Base-by-base conservation (phyloP, 768 basidiomycete genomes). In the Trametes meyenii region DNA sequence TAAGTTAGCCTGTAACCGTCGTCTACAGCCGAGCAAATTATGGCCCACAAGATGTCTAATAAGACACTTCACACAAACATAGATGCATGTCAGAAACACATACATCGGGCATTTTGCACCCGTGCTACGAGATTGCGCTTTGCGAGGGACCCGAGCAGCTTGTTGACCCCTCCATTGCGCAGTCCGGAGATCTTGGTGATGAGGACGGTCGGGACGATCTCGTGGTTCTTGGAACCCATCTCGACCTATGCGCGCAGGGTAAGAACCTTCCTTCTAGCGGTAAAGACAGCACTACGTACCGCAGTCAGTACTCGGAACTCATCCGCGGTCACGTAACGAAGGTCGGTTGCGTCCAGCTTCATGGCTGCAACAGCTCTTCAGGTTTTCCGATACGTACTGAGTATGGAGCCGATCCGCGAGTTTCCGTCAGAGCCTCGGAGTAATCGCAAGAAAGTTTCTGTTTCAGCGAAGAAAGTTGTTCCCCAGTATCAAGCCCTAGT, bases 151-250 rank as follows among this genome's bases (percentile, higher is more conserved):
- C 94, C 94, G 56, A 98, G 83, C 45, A 91, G 77, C 75, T 98
- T 99, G 79, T 95, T 96, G 49, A 96, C 90, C 5, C 95, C 94
- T 48, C 97, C 97, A 60, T 88, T 89, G 38, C 94, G 82, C 45
- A 98, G 78, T n/a, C 93, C 92, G 3, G 95, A 95, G 44, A 98
- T 90, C 74, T 96, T 94, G 4, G 90, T 88, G 63, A 98, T 92
- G 66, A 98, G 84, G 0, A 84, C 75, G 8, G 90, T 87, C 2
- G 97, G 97, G 14, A 99, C 96, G 39, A 97, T 83, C 75, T 98
- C 92, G 70, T 99, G 97, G 72, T 98, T 98, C 79, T 97, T 97
- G 4, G 92, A 95, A 19, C 96, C 97, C 83, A 96, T 94, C 78
- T 99, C 97, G 38, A 92, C 92, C 96, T 98, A 56, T n/a, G 21